Percentiles rank a stretch among this genome's conserved stretches.
These are phyloP conservation scores for Rheum nobile DNA, from an alignment of 148 eudicot genomes.

Conservation along the genomic window DNA sequence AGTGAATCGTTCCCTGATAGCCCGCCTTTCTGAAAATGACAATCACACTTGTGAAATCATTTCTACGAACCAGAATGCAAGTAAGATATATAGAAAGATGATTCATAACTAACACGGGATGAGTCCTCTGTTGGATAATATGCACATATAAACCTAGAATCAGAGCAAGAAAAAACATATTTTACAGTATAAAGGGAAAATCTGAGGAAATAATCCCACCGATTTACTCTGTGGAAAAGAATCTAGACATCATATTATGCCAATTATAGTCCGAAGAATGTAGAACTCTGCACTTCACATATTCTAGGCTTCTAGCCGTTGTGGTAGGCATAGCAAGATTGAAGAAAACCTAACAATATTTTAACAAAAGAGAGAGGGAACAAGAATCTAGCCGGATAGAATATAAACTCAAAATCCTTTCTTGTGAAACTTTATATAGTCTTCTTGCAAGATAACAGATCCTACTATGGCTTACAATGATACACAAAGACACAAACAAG, in stretches of 20 bases:
- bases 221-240: neutral
- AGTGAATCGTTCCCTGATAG: constrained; percentile 13
- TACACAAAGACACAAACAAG: neutral
- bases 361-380: too few species aligned
- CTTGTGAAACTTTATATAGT: too few species aligned
- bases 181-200: neutral
- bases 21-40: constrained; percentile 4
- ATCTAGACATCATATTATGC: neutral
- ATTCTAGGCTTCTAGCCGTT: too few species aligned
- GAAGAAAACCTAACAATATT: too few species aligned
- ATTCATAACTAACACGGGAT: neutral
- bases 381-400: too few species aligned
- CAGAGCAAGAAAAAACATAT: neutral
- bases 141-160: neutral
- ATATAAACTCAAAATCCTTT: too few species aligned
- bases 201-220: neutral
- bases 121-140: neutral
- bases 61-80: neutral
- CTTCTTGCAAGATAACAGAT: too few species aligned
- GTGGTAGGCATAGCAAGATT: too few species aligned
- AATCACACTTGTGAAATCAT: neutral
- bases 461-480: neutral
- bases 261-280: neutral
- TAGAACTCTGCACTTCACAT: neutral
- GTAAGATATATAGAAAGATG: neutral